Conservation (phyloP, 345 rosid species). For the Citrus medica region DNA sequence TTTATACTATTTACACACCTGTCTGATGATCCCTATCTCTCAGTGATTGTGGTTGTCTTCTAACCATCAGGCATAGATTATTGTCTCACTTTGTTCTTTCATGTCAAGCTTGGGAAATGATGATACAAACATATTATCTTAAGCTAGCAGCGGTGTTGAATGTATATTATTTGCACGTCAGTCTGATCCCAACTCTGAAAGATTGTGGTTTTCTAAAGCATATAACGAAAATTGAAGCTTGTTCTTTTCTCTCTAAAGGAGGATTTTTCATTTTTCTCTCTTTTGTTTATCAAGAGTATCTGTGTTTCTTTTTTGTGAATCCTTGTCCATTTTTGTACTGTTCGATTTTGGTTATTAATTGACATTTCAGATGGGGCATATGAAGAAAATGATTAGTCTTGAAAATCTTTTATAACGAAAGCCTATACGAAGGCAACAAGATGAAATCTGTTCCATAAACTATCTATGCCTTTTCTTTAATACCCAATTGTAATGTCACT, state of each 20-base stretch:
- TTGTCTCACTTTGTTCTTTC: background rate
- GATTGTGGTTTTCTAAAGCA: background rate
- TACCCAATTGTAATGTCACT: too few relatives aligned
- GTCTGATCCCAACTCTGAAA: conserved; percentile 30
- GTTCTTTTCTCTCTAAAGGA: background rate
- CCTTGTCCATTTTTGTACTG: background rate
- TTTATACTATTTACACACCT: conserved; percentile 52
- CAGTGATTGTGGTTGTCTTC: background rate
- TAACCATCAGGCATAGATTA: background rate
- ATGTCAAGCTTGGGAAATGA: background rate
- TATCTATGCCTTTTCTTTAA: too few relatives aligned
- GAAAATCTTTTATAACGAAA: background rate
- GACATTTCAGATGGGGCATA: background rate
- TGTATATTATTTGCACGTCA: conserved; percentile 34
- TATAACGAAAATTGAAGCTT: too few relatives aligned
- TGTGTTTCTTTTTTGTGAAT: background rate
- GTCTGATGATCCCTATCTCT: conserved; percentile 54
- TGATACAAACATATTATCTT: background rate
- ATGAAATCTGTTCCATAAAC: background rate
- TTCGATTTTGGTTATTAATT: background rate
- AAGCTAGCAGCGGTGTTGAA: background rate
- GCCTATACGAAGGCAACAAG: background rate
- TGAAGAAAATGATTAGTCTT: too few relatives aligned
- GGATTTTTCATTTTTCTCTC: background rate
- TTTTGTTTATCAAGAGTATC: background rate